Percentiles rank a stretch among this genome's conserved stretches.
These are phyloP conservation scores for Eucalyptus sp. DNA, from an alignment of 345 rosid genomes.

Conservation along the genomic window DNA sequence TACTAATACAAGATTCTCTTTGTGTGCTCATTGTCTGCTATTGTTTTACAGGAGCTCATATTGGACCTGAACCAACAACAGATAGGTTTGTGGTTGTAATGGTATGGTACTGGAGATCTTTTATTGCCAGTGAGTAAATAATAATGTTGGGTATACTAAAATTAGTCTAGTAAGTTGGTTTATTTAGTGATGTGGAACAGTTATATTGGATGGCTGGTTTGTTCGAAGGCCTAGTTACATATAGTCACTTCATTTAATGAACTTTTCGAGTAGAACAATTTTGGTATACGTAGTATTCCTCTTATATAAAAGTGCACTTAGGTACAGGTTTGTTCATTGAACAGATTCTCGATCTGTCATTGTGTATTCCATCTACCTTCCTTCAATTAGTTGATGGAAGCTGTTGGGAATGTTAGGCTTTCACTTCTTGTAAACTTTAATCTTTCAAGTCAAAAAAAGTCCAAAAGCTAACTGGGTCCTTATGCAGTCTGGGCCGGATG, in stretches of 20 bases:
- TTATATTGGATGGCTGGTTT: background rate
- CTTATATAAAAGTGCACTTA: background rate
- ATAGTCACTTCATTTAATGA: background rate
- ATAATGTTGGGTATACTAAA: background rate
- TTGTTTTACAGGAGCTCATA: conserved; percentile 70
- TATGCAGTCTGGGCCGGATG: conserved; percentile 84
- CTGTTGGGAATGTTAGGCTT: background rate
- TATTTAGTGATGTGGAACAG: background rate
- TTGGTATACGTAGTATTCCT: background rate
- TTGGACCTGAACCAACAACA: conserved; percentile 97
- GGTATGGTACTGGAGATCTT: conserved; percentile 27
- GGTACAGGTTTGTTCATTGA: background rate
- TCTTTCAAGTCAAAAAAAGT: background rate
- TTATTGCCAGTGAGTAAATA: background rate
- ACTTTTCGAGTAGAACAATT: background rate
- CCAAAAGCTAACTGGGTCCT: background rate
- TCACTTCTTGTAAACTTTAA: background rate
- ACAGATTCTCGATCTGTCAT: background rate
- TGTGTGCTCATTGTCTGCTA: background rate
- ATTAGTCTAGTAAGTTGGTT: background rate
- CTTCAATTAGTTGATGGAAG: background rate
- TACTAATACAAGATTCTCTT: background rate
- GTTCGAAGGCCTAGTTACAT: background rate
- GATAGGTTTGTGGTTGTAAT: conserved; percentile 97
- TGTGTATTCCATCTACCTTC: background rate